Conservation (phyloP, 768 basidiomycete genomes). For the Zangia roseola region DNA sequence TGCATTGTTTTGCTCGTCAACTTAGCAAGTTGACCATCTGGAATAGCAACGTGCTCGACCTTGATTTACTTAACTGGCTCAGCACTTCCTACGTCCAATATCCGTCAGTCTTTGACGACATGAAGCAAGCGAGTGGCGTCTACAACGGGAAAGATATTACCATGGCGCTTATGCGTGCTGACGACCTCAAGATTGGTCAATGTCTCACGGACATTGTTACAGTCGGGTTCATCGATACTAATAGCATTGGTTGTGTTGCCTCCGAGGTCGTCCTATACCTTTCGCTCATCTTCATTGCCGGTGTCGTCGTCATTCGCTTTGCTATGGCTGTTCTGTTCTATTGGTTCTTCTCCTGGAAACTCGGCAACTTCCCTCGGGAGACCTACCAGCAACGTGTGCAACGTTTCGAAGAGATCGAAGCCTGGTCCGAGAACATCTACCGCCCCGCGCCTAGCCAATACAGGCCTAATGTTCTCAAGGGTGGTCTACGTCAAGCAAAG, state of each 20-base stretch:
- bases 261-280: conserved; percentile 93
- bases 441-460: conserved; percentile 87
- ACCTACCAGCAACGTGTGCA: conserved; percentile 91
- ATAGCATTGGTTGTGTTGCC: conserved; percentile 93
- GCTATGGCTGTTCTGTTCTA: conserved; percentile 95
- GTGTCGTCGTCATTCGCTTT: conserved; percentile 94
- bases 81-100: conserved; percentile 77
- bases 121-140: conserved; percentile 67
- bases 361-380: conserved; percentile 92
- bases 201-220: conserved; percentile 86
- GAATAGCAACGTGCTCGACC: conserved; percentile 80
- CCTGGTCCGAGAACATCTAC: conserved; percentile 96
- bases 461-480: conserved; percentile 84
- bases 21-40: conserved; percentile 5
- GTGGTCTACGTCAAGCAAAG: conserved; percentile 54
- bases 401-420: conserved; percentile 87
- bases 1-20: conserved; percentile 16
- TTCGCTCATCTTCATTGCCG: conserved; percentile 95
- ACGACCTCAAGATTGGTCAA: conserved; percentile 62
- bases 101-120: conserved; percentile 76
- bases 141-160: conserved; percentile 85
- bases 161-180: conserved; percentile 76
- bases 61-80: conserved; percentile 83
- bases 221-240: conserved; percentile 93
- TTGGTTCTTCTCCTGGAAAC: conserved; percentile 97